Percentiles rank a stretch among this genome's conserved stretches.
These are phyloP conservation scores for Geosmithia flava DNA, from an alignment of 2,329 filamentous ascomycete species.

Conservation along the genomic window DNA sequence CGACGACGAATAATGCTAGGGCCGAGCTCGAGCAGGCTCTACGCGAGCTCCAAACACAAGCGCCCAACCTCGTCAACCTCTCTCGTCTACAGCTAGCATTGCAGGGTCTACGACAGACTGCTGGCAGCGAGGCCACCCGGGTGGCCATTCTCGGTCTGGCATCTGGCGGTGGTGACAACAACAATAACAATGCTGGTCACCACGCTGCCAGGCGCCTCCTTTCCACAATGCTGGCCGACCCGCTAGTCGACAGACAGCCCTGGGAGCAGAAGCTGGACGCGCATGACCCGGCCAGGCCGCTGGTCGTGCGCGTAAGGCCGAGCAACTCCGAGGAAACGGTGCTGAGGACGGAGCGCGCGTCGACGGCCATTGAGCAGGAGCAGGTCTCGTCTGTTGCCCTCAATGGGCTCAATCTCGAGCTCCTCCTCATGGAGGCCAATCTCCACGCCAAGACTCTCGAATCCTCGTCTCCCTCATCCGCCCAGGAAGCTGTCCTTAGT, in stretches of 20 bases:
- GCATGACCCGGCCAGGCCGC: slow-evolving; percentile 37
- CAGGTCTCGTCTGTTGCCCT: slow-evolving; percentile 50
- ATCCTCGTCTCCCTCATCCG: slow-evolving; percentile 11
- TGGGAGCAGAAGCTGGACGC: slow-evolving; percentile 55
- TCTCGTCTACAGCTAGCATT: slow-evolving; percentile 61
- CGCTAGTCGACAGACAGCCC: slow-evolving; percentile 44
- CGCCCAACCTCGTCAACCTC: slow-evolving; percentile 52
- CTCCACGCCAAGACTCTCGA: slow-evolving; percentile 10
- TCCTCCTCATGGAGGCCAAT: slow-evolving; percentile 43
- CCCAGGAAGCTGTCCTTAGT: slow-evolving; percentile 57
- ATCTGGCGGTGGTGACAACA: background rate
- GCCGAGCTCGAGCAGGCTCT: slow-evolving; percentile 47
- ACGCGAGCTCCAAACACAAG: slow-evolving; percentile 45
- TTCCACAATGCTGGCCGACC: slow-evolving; percentile 58
- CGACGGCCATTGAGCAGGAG: slow-evolving; percentile 40
- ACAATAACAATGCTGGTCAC: slow-evolving; percentile 11
- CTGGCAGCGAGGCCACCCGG: slow-evolving; percentile 44
- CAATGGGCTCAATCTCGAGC: slow-evolving; percentile 49
- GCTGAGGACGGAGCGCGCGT: slow-evolving; percentile 15
- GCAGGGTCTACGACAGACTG: slow-evolving; percentile 44
- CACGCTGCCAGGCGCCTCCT: slow-evolving; percentile 50
- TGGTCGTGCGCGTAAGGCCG: slow-evolving; percentile 47
- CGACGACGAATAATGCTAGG: slow-evolving; percentile 21
- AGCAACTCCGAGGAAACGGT: slow-evolving; percentile 13
- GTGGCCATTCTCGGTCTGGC: slow-evolving; percentile 43